Conservation (phyloP, 495 filamentous ascomycete genomes). For the Aspergillus conjunctus region DNA sequence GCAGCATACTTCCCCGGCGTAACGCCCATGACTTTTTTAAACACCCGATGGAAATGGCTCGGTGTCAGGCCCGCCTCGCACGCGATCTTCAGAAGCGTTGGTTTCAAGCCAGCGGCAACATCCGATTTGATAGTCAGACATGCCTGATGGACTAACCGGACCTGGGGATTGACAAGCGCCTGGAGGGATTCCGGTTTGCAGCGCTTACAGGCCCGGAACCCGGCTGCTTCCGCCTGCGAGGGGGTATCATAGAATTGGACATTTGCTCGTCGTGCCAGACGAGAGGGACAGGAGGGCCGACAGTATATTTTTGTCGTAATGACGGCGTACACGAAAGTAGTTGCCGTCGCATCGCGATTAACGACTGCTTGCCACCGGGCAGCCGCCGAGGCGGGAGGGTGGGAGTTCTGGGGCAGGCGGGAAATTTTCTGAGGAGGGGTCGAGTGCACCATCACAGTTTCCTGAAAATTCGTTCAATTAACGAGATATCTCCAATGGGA, state of each 20-base stretch:
- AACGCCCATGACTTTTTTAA: conserved; percentile 60
- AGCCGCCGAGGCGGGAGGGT: conserved; percentile 28
- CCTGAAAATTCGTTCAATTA: background rate
- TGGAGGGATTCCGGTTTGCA: conserved; percentile 55
- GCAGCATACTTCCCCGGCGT: conserved; percentile 60
- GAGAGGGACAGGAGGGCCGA: conserved; percentile 60
- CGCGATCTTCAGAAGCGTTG: conserved; percentile 55
- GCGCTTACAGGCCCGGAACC: conserved; percentile 65
- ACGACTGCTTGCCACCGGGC: conserved; percentile 60
- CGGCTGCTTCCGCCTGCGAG: conserved; percentile 55
- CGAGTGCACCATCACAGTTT: conserved; percentile 9
- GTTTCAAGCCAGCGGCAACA: conserved; percentile 34
- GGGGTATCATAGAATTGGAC: conserved; percentile 59
- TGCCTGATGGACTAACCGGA: conserved; percentile 47
- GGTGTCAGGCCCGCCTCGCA: conserved; percentile 55
- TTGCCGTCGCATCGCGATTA: conserved; percentile 51
- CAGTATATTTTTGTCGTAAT: conserved; percentile 66
- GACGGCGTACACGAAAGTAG: conserved; percentile 63
- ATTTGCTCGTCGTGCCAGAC: conserved; percentile 63
- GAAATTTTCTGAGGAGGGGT: conserved; percentile 28
- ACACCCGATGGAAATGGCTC: conserved; percentile 65
- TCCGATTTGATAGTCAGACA: conserved; percentile 38
- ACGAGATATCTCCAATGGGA: background rate
- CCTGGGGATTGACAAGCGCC: conserved; percentile 45
- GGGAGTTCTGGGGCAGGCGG: conserved; percentile 27